A percentile compares a stretch with the other conserved stretches of the same genome.
phyloP scores from a whole-genome alignment of 2,329 filamentous ascomycete species.

The Penicillium griseofulvum region DNA sequence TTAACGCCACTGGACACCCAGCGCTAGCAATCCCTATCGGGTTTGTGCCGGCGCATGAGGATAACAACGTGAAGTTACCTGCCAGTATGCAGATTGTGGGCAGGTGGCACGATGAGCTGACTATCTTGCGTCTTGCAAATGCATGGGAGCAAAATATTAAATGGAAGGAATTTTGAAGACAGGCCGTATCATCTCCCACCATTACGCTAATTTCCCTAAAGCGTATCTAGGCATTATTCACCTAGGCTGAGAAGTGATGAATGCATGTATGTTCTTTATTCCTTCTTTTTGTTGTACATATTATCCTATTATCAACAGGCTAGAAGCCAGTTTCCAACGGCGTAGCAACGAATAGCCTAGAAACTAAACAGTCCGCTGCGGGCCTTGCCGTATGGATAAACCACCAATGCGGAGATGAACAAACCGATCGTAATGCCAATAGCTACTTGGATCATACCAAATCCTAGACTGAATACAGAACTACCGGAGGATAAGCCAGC shows the following conservation, averaged over 20 bases:
- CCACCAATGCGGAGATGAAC: conserved; percentile 41
- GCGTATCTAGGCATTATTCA: background rate
- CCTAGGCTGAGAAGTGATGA: background rate
- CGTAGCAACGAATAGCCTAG: background rate
- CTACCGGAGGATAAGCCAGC: conserved; percentile 15
- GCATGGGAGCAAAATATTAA: conserved; percentile 10
- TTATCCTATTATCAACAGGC: background rate
- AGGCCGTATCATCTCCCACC: too few relatives aligned
- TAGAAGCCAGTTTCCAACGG: background rate
- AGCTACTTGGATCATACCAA: conserved; percentile 44
- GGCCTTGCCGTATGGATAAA: conserved; percentile 43
- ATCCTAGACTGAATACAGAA: conserved; percentile 36
- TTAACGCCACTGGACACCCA: background rate
- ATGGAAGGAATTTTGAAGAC: background rate
- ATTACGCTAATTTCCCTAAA: background rate
- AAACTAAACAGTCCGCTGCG: conserved; percentile 45
- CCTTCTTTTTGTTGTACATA: background rate
- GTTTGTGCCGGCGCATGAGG: background rate
- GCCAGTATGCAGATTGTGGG: conserved; percentile 43
- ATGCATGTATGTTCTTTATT: background rate
- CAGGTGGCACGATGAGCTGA: conserved; percentile 37
- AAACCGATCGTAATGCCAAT: conserved; percentile 45
- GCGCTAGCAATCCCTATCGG: background rate
- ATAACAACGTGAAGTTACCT: conserved; percentile 25
- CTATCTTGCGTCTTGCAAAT: conserved; percentile 16